Evolutionary conservation across 768 basidiomycete genomes (phyloP), one percentile per base, ranked within the genome.

Genomic region (Lentinula detonsa): DNA sequence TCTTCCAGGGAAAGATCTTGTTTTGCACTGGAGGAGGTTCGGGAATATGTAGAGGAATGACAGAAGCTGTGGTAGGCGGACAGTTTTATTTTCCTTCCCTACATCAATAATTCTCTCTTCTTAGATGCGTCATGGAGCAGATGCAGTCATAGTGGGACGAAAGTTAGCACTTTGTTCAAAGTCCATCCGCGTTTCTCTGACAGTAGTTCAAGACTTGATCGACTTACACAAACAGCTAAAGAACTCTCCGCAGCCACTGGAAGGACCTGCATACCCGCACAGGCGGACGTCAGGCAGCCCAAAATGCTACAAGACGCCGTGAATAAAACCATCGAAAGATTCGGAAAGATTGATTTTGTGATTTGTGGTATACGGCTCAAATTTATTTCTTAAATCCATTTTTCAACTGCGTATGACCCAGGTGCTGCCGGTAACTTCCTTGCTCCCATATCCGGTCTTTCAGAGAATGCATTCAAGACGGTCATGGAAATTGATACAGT

Each of bases 341-440:
- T 90, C 69, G 95, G 95, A 0, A 80, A 80, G 64, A 93, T 99
- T 61, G 95, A 99, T 75, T 96, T 92, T 70, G 95, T 98, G 55
- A 91, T 98, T 59, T 94, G 93, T 69, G 94, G 94, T 91, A 23
- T 23, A 72, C 61, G 80, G 74, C 3, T 16, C 16, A 43, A 16
- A 43, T 6, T 43, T 16, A 15, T 43, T 43, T 3, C 16, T 43
- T 43, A 16, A 5, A 42, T 46, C 18, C 21, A 9, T 46, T 21
- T 9, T 21, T 23, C 9, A 9, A 18, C 21, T 46, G 16, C n/a
- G 42, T 46, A 23, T 46, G 21, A n/a, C 21, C 18, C 45, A 94
- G 93, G 93, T 63, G 95, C 95, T 45, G 96, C 96, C 61, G 96
- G 96, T 2, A 99, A 98, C 76, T 99, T 98, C 76, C 79, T 99